Evolutionary conservation across 345 rosid species (phyloP).

Genomic region (Corchorus olitorius): DNA sequence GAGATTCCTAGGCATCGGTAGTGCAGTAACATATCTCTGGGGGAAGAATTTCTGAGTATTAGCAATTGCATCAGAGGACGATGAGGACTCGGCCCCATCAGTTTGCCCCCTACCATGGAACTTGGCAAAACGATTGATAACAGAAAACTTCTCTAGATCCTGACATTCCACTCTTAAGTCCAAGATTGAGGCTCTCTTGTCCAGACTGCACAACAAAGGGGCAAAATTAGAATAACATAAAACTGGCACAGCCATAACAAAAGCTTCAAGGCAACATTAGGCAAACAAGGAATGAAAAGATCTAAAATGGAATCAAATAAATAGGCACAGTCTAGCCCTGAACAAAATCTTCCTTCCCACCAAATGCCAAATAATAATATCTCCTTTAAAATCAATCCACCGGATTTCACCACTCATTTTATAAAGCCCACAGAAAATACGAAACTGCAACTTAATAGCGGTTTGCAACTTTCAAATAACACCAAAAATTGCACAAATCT

Average conservation of each 20-base stretch:
- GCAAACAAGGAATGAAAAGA: slow-evolving; percentile 8
- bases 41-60: slow-evolving; percentile 51
- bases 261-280: slow-evolving; percentile 9
- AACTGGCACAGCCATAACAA: background rate
- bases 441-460: background rate
- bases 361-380: slow-evolving; percentile 1
- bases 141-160: slow-evolving; percentile 76
- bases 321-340: background rate
- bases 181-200: slow-evolving; percentile 56
- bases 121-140: slow-evolving; percentile 91
- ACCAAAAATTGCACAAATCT: background rate
- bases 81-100: slow-evolving; percentile 51
- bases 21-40: slow-evolving; percentile 85
- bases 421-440: background rate
- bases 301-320: background rate
- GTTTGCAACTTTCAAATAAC: background rate
- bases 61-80: slow-evolving; percentile 40
- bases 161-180: slow-evolving; percentile 83
- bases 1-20: slow-evolving; percentile 80
- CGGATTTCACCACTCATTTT: background rate
- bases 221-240: slow-evolving; percentile 12
- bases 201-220: slow-evolving; percentile 56
- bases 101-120: slow-evolving; percentile 70
- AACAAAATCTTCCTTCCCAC: background rate
- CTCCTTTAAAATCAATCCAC: background rate